Evolutionary conservation across 257 asterid genomes (phyloP).

Genomic region (Mentha longifolia): DNA sequence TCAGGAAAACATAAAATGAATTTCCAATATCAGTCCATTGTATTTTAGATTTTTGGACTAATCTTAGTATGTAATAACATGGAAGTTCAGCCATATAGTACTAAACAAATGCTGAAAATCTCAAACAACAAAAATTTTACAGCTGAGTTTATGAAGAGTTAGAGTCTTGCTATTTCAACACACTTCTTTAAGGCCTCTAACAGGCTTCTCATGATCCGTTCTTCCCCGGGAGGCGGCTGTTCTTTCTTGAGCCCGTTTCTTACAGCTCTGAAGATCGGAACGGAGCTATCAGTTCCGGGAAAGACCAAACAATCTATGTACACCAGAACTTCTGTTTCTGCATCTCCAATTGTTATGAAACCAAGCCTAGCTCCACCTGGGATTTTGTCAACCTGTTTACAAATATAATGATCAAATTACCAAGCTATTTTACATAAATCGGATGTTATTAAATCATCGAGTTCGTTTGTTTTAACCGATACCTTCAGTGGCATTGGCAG

Average conservation of each 20-base stretch:
- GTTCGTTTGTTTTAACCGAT: conserved; percentile 30
- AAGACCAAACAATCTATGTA: conserved; percentile 85
- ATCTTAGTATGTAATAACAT: neutral
- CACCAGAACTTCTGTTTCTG: conserved; percentile 62
- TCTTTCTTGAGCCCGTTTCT: conserved; percentile 76
- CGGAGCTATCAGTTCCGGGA: conserved; percentile 57
- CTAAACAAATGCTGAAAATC: neutral
- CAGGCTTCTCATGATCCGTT: conserved; percentile 91
- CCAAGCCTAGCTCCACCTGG: conserved; percentile 95
- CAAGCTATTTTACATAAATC: neutral
- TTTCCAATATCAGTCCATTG: too few relatives aligned
- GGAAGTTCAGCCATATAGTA: conserved; percentile 1
- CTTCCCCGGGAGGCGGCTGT: conserved; percentile 79
- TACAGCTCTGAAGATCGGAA: conserved; percentile 73
- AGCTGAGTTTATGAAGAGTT: neutral
- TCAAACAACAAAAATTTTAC: neutral
- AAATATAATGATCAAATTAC: too few relatives aligned
- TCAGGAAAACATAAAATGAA: too few relatives aligned
- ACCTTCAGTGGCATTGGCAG: conserved; percentile 89
- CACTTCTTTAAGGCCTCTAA: conserved; percentile 83
- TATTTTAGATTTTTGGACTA: neutral
- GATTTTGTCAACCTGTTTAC: conserved; percentile 72
- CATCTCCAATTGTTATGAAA: conserved; percentile 73
- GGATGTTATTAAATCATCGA: neutral
- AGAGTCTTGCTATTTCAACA: conserved; percentile 66